phyloP scores from a whole-genome alignment of 2,329 filamentous ascomycete species.

The Fusarium sarcochroum region DNA sequence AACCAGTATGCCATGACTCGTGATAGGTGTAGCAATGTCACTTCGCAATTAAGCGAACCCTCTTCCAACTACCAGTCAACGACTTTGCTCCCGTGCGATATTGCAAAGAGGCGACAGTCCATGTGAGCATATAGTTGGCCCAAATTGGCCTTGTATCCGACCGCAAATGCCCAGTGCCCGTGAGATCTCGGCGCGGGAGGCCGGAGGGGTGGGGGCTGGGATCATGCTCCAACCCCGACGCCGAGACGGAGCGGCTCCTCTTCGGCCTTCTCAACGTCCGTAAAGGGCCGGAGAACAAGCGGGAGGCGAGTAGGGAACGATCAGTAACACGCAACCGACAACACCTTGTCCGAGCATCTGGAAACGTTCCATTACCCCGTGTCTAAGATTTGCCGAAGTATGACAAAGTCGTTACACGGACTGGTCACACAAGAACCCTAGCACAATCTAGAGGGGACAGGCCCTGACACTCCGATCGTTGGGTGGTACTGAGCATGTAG shows the following conservation, averaged over 20 bases:
- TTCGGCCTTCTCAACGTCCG: slow-evolving; percentile 32
- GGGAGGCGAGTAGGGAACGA: slow-evolving; percentile 19
- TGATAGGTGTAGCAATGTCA: slow-evolving; percentile 18
- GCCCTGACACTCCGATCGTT: slow-evolving; percentile 9
- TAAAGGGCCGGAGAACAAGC: slow-evolving; percentile 34
- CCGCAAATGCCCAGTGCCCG: slow-evolving; percentile 28
- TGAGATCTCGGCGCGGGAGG: slow-evolving; percentile 31
- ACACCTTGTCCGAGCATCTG: slow-evolving; percentile 41
- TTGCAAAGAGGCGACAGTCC: slow-evolving; percentile 4
- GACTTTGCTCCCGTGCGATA: background rate
- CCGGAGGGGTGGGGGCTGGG: slow-evolving; percentile 27
- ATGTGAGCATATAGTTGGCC: slow-evolving; percentile 10
- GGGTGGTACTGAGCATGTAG: slow-evolving; percentile 16
- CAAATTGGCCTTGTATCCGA: slow-evolving; percentile 26
- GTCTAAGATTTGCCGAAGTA: slow-evolving; percentile 37
- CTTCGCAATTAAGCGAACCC: slow-evolving; percentile 10
- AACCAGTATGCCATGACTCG: slow-evolving; percentile 1
- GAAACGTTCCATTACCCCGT: slow-evolving; percentile 42
- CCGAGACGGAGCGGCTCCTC: slow-evolving; percentile 41
- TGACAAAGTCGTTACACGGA: slow-evolving; percentile 21
- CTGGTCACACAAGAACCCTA: slow-evolving; percentile 25
- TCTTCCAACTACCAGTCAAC: background rate
- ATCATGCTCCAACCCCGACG: slow-evolving; percentile 17
- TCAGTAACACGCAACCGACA: slow-evolving; percentile 24
- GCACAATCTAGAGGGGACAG: slow-evolving; percentile 17